Evolutionary conservation across 1,284 basidiomycete species (phyloP), one percentile per base, ranked within the genome.

Genomic region (Trichosporon faecale): DNA sequence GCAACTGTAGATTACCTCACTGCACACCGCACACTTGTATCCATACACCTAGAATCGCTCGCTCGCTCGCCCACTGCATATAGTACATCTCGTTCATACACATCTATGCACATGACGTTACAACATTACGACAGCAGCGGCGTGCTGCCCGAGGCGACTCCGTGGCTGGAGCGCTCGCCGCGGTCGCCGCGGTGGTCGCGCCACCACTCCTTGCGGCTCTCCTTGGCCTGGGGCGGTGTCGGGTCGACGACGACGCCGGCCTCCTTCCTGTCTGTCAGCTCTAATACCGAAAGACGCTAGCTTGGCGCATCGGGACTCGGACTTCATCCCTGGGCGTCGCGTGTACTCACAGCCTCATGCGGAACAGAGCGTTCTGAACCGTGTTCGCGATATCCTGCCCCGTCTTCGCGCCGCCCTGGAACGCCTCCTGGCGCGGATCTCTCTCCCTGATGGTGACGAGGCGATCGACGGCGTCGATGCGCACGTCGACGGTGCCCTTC

Each of bases 381-480:
- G 66, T 63, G 11, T 69, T 66, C 16, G 70, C 73, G 9, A 73
- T 76, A 40, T 72, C 72, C 40, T 70, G 64, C 4, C 79, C 78
- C 0, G 70, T 72, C 29, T 67, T 64, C 11, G 78, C 29, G 0
- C 78, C 78, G 9, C 70, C 49, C 3, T 61, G 61, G 68, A 77
- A 80, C 66, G 78, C 74, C 16, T 75, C 74, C 5, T 61, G 70
- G 40, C 81, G 71, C 21, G 72, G 66, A 69, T 81, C 77, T 7
- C 69, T 49, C 2, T 65, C 65, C 11, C 70, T 67, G 55, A 80
- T 71, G 5, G 64, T 52, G 11, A 82, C 69, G 0, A 82, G 73
- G 75, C 78, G 63, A 31, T 80, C 80, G 21, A 82, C 79, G 21
- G 81, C 74, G 69, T 82, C 80, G 23, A 82, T 75, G 64, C 73